Evolutionary conservation across 2,329 filamentous ascomycete genomes (phyloP).

Genomic region (Talaromyces pinophilus): DNA sequence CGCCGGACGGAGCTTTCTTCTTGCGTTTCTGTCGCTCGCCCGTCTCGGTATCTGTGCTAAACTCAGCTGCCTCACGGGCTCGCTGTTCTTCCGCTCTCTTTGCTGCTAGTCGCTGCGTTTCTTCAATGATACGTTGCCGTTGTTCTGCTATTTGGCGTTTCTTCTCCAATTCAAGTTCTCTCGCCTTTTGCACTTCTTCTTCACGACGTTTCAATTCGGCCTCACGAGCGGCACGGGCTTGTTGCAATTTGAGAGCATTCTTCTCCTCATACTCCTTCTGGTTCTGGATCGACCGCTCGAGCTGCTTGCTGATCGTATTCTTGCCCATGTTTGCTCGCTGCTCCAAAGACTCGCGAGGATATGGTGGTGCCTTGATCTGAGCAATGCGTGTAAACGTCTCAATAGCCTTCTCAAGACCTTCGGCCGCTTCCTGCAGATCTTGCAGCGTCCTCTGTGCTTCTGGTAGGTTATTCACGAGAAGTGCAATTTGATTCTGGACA

Average conservation of each 20-base stretch:
- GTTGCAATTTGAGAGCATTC: conserved; percentile 83
- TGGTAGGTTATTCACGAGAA: conserved; percentile 70
- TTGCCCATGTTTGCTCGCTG: conserved; percentile 96
- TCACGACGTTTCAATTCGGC: conserved; percentile 76
- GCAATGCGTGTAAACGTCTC: conserved; percentile 64
- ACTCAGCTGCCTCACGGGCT: conserved; percentile 69
- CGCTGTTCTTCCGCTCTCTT: conserved; percentile 71
- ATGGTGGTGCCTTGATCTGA: conserved; percentile 69
- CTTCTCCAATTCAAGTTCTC: conserved; percentile 70
- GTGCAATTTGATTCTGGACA: conserved; percentile 91
- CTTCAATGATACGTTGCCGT: conserved; percentile 74
- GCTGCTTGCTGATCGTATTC: conserved; percentile 89
- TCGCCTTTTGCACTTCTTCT: conserved; percentile 67
- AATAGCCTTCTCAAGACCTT: conserved; percentile 84
- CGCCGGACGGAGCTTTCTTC: conserved; percentile 59
- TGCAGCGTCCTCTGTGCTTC: conserved; percentile 75
- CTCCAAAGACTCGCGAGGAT: conserved; percentile 86
- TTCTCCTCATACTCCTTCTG: conserved; percentile 91
- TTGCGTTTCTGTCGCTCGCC: conserved; percentile 72
- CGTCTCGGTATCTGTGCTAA: conserved; percentile 78
- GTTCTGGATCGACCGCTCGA: conserved; percentile 78
- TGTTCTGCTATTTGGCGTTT: conserved; percentile 84
- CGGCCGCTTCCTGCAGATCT: conserved; percentile 77
- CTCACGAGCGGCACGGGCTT: conserved; percentile 77
- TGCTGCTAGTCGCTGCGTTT: conserved; percentile 71